Base-by-base conservation (phyloP, 345 rosid genomes). In the Pseudoturritis turrita region DNA sequence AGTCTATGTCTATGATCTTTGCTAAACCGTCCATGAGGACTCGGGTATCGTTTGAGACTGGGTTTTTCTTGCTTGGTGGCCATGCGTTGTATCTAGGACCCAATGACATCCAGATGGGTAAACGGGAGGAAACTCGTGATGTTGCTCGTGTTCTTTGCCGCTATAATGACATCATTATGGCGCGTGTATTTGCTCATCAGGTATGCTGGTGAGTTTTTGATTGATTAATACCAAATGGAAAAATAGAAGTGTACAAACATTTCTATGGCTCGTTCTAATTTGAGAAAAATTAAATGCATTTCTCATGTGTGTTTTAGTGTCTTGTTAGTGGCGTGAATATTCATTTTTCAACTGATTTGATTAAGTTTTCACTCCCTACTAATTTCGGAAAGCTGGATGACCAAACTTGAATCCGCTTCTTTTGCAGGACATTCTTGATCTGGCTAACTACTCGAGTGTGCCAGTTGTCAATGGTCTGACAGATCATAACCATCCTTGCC, bases 21-120 rank as follows among this genome's bases (percentile, higher is more conserved):
- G 88, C 96, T 2, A 91, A 95, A 79, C 99, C 99, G 4, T 95
- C 99, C 4, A 95, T 91, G 99, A 86, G 99, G 73, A 95, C 97
- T 7, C 79, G 96, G 18, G 97, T 95, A 82, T 95, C 97, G 15
- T 89, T 95, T 55, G 99, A 95, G 87, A 83, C 97, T 46, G 97
- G 99, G 0, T 95, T 95, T 72, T 89, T 62, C 86, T 86, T 95
- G 83, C 90, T 95, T 14, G 97, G 97, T 23, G 99, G 99, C 6
- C 99, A 95, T 85, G 96, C 97, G 15, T 28, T 95, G 22, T 95
- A 91, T 77, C 81, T 91, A 29, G 97, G 97, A 56, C 99, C 96
- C 2, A 52, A 87, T 80, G 99, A 95, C 60, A 89, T 95, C 49
- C 96, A 91, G 87, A 95, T 89, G 97, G 99, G 99, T 36, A 89